Evolutionary conservation across 768 basidiomycete species (phyloP).

Genomic region (Cystofilobasidium capitatum): DNA sequence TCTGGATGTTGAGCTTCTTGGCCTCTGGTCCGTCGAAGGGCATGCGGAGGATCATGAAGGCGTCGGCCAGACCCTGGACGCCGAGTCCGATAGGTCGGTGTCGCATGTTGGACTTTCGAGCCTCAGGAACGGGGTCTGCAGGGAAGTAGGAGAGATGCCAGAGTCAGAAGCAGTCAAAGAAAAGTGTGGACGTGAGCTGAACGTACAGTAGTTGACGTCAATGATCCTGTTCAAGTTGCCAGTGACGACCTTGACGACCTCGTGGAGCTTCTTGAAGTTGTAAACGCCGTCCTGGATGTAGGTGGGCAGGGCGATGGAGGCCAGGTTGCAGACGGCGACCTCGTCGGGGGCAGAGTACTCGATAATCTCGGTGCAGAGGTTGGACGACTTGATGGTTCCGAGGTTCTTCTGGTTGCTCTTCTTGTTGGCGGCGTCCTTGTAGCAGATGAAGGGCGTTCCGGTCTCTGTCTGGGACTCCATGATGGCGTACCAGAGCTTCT

Average conservation of each 20-base stretch:
- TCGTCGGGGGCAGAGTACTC: slow-evolving; percentile 97
- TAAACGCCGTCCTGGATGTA: slow-evolving; percentile 67
- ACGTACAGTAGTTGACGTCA: slow-evolving; percentile 44
- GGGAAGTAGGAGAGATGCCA: slow-evolving; percentile 36
- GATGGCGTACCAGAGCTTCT: slow-evolving; percentile 97
- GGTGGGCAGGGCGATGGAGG: slow-evolving; percentile 86
- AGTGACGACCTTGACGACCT: slow-evolving; percentile 83
- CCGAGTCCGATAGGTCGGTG: slow-evolving; percentile 96
- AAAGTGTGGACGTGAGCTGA: slow-evolving; percentile 14
- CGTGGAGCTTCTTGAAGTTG: slow-evolving; percentile 91
- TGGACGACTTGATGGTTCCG: slow-evolving; percentile 98
- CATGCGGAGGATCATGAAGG: slow-evolving; percentile 94
- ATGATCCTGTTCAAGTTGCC: slow-evolving; percentile 90
- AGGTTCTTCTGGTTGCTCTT: slow-evolving; percentile 99
- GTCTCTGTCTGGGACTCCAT: slow-evolving; percentile 97
- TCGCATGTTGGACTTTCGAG: slow-evolving; percentile 85
- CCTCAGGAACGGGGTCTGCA: slow-evolving; percentile 76
- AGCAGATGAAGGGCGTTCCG: slow-evolving; percentile 97
- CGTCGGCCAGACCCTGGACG: slow-evolving; percentile 93
- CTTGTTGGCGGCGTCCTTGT: slow-evolving; percentile 87
- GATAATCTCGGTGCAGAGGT: slow-evolving; percentile 97
- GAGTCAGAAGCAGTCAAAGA: background rate
- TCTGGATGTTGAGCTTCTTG: slow-evolving; percentile 78
- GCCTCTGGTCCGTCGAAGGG: slow-evolving; percentile 87
- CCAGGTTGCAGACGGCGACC: slow-evolving; percentile 95